Percentiles rank a stretch among this genome's conserved stretches.
These are phyloP conservation scores for Fusarium chlamydosporum DNA, from an alignment of 2,329 filamentous ascomycete genomes.

Conservation along the genomic window DNA sequence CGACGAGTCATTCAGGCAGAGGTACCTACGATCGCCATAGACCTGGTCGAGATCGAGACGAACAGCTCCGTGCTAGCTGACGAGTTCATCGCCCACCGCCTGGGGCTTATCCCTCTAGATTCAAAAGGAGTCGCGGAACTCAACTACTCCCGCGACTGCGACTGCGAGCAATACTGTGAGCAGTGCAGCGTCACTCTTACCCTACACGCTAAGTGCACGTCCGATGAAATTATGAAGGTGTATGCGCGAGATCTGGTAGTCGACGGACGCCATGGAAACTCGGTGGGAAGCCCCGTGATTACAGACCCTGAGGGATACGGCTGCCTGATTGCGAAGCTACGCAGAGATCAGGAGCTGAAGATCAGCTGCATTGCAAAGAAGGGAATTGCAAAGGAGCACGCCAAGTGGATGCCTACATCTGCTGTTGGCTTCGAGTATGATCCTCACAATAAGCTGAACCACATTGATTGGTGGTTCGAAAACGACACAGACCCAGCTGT, in stretches of 20 bases:
- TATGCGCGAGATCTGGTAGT: constrained; percentile 91
- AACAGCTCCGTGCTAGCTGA: constrained; percentile 98
- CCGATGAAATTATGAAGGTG: constrained; percentile 91
- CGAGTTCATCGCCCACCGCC: constrained; percentile 93
- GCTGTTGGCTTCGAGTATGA: constrained; percentile 98
- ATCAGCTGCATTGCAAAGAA: constrained; percentile 96
- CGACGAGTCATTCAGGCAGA: constrained; percentile 93
- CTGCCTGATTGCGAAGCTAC: constrained; percentile 88
- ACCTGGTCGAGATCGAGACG: constrained; percentile 90
- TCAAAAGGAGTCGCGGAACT: constrained; percentile 87
- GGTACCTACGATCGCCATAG: constrained; percentile 93
- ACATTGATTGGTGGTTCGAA: constrained; percentile 96
- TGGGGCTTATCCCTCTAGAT: constrained; percentile 90
- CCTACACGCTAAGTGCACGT: constrained; percentile 87
- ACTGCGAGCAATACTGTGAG: constrained; percentile 96
- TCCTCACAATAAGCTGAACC: constrained; percentile 93
- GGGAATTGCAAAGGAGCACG: constrained; percentile 98
- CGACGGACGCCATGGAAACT: constrained; percentile 76
- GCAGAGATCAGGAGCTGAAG: constrained; percentile 89
- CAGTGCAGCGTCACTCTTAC: constrained; percentile 88
- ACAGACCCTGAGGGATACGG: constrained; percentile 86
- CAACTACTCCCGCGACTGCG: constrained; percentile 92
- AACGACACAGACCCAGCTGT: constrained; percentile 75
- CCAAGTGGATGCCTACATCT: constrained; percentile 95
- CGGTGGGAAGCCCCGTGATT: constrained; percentile 86